These are phyloP conservation scores for Antitrichia curtipendula DNA, from an alignment of 225 moss, liverwort and hornwort species.

Conservation along the genomic window DNA sequence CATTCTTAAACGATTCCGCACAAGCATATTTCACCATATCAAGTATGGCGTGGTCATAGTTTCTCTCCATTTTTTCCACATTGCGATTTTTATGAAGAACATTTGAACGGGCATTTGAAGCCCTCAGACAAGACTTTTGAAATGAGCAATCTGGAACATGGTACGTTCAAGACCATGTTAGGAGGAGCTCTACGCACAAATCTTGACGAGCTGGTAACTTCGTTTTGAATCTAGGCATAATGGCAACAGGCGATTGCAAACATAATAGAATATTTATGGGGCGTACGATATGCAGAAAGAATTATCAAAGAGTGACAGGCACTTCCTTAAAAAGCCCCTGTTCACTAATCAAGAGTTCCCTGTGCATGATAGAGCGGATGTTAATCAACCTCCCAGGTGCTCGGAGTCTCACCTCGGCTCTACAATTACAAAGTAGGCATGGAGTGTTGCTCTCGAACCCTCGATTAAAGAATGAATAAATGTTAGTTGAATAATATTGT, in stretches of 20 bases:
- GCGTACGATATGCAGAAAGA: neutral
- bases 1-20: neutral
- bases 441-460: neutral
- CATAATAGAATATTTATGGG: neutral
- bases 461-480: constrained; percentile 17
- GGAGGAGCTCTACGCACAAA: neutral
- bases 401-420: neutral
- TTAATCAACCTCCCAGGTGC: neutral
- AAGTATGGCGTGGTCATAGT: neutral
- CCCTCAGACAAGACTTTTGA: neutral
- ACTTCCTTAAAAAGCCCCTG: neutral
- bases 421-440: constrained; percentile 9
- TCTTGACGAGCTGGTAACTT: neutral
- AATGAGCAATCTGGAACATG: neutral
- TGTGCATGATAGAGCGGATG: neutral
- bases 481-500: constrained; percentile 2
- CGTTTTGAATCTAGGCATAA: neutral
- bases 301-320: neutral
- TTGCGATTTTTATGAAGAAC: too few relatives aligned
- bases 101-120: too few relatives aligned
- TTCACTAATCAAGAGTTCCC: neutral
- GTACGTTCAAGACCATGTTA: too few relatives aligned
- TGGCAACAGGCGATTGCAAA: neutral
- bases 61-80: neutral
- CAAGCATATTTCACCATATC: neutral